These are phyloP conservation scores for Apocynum venetum DNA, from an alignment of 257 asterid species.

Conservation along the genomic window DNA sequence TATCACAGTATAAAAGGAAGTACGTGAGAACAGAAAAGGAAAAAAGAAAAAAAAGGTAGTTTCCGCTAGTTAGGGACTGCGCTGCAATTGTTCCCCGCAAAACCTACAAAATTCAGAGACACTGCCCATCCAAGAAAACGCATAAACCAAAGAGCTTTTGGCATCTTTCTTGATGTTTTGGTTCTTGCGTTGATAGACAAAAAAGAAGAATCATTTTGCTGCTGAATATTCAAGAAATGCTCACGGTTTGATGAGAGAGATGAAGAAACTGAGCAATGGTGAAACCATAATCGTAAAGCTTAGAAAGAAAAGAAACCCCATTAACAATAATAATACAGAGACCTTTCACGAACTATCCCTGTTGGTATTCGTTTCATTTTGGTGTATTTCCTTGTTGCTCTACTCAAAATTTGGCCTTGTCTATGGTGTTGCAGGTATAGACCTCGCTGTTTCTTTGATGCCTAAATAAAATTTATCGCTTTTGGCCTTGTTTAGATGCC, in stretches of 20 bases:
- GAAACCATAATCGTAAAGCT: conserved; percentile 2
- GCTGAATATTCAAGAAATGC: conserved; percentile 1
- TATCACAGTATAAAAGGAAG: neutral
- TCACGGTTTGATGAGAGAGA: conserved; percentile 9
- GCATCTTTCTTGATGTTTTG: neutral
- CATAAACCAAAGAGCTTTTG: neutral
- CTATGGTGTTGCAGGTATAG: conserved; percentile 64
- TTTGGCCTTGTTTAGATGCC: neutral
- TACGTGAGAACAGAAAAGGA: neutral
- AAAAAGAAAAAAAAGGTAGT: neutral
- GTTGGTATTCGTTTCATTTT: conserved; percentile 53
- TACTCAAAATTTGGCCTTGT: conserved; percentile 54
- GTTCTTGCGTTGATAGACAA: neutral
- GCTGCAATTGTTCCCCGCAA: conserved; percentile 17
- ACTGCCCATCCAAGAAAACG: neutral
- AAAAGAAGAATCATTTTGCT: neutral
- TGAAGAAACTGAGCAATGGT: conserved; percentile 11
- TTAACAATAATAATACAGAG: conserved; percentile 13
- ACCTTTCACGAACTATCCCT: conserved; percentile 41
- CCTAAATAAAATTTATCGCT: neutral
- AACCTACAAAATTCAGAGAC: conserved; percentile 3
- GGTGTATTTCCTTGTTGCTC: conserved; percentile 46
- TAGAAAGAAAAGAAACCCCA: conserved; percentile 5
- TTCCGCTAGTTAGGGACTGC: conserved; percentile 27
- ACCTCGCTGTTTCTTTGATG: neutral